phyloP scores from a whole-genome alignment of 2,329 filamentous ascomycete genomes.

The Arthrobotrys sphaeroides region DNA sequence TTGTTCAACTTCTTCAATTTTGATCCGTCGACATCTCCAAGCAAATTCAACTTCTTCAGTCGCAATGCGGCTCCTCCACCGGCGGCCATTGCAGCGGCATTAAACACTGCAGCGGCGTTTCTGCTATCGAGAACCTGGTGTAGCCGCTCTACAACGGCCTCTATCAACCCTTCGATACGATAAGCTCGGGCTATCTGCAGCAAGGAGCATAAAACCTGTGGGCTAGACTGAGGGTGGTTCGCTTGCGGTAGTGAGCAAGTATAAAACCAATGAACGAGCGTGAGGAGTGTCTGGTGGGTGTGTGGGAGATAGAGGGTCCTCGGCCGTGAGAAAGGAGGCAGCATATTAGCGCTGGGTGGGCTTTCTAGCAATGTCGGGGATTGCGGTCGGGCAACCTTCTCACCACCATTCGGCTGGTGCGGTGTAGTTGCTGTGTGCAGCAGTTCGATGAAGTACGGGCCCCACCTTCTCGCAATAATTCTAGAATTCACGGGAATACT shows the following conservation, averaged over 20 bases:
- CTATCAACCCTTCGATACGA: slow-evolving; percentile 87
- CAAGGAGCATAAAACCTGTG: slow-evolving; percentile 93
- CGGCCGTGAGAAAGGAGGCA: slow-evolving; percentile 71
- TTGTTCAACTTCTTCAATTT: slow-evolving; percentile 35
- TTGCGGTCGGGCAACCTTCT: slow-evolving; percentile 60
- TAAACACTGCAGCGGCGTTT: slow-evolving; percentile 96
- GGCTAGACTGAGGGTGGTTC: slow-evolving; percentile 82
- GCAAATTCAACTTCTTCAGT: slow-evolving; percentile 70
- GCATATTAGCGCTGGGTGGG: slow-evolving; percentile 63
- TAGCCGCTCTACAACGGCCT: slow-evolving; percentile 89
- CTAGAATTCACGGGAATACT: slow-evolving; percentile 93
- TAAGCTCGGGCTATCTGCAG: slow-evolving; percentile 94
- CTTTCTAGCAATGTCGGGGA: slow-evolving; percentile 78
- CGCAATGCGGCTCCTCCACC: slow-evolving; percentile 86
- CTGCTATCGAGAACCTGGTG: slow-evolving; percentile 89
- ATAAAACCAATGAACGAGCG: slow-evolving; percentile 91
- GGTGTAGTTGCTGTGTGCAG: slow-evolving; percentile 74
- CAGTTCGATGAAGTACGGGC: slow-evolving; percentile 92
- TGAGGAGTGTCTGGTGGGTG: slow-evolving; percentile 86
- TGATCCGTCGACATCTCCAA: slow-evolving; percentile 56
- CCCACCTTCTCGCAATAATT: slow-evolving; percentile 87
- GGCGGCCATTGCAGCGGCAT: slow-evolving; percentile 96
- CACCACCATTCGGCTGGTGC: slow-evolving; percentile 22
- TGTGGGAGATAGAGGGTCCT: slow-evolving; percentile 92
- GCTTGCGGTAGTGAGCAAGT: slow-evolving; percentile 84